Evolutionary conservation across 2,329 filamentous ascomycete species (phyloP), one percentile per base, ranked within the genome.

Genomic region (Plenodomus tracheiphilus): DNA sequence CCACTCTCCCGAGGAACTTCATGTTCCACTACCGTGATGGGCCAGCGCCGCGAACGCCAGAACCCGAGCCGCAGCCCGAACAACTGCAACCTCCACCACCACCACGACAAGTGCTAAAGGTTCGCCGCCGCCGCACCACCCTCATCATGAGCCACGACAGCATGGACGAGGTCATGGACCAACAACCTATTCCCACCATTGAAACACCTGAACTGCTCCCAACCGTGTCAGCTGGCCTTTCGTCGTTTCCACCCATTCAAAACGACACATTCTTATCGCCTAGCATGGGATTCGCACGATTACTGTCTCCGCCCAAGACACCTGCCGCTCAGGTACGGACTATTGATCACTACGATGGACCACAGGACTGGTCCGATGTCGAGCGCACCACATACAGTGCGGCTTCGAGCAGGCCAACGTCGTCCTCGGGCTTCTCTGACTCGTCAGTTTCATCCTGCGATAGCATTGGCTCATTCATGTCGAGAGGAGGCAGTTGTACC

Each of bases 381-480:
- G 65, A 57, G 34, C 54, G 59, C 13, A 52, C 59, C 58, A 58
- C 54, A 41, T 65, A 62, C 35, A 77, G 74, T 22, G 73, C 77
- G 41, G 69, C 71, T 18, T 78, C 84, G 41, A 74, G 75, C 58
- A 78, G 84, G 37, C 80, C 84, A 3, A 75, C 76, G 6, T 86
- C 84, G 2, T 77, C 80, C 4, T 85, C 83, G 2, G 77, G 79
- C 47, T 75, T 80, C 38, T 86, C 84, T 2, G 81, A 86, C 62
- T 86, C 84, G 0, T 86, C 84, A 2, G 68, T 81, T 16, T 84
- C 82, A 11, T 86, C 84, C 0, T 76, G 77, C 41, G 81, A 79
- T 57, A 85, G 81, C 18, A 77, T 78, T 41, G 74, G 76, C 15
- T 83, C 82, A 2, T 79, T 79, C 49, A 77, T 77, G n/a, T 84